Conservation (phyloP, 495 filamentous ascomycete genomes). For the Penicillium daleae region DNA sequence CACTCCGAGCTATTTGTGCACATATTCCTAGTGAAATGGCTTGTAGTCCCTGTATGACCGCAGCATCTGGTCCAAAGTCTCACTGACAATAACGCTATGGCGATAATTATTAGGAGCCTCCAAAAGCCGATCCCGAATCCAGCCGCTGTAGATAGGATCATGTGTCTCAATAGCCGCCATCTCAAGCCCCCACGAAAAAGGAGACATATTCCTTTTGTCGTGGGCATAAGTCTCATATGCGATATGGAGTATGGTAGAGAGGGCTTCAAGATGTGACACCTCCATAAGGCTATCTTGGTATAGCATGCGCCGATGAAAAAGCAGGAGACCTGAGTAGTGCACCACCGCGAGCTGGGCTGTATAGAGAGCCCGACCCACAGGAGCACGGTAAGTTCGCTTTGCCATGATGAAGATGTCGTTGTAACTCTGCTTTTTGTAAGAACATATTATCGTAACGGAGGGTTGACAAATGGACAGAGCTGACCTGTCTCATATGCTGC, state of each 20-base stretch:
- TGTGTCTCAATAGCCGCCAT: slow-evolving; percentile 4
- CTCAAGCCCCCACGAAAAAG: slow-evolving; percentile 3
- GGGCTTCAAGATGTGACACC: slow-evolving; percentile 3
- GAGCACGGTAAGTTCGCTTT: slow-evolving; percentile 4
- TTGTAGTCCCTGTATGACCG: slow-evolving; percentile 3
- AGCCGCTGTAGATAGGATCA: slow-evolving; percentile 3
- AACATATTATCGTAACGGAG: not conserved
- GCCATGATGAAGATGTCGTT: slow-evolving; percentile 4
- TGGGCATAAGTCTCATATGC: slow-evolving; percentile 2
- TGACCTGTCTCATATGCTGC: too few species aligned
- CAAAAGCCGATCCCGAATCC: slow-evolving; percentile 2
- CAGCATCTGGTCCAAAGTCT: not conserved
- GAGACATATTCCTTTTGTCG: slow-evolving; percentile 2
- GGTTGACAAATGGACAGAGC: not conserved
- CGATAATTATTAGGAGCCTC: slow-evolving; percentile 4
- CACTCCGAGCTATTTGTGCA: slow-evolving; percentile 1
- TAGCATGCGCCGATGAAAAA: slow-evolving; percentile 4
- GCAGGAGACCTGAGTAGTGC: slow-evolving; percentile 1
- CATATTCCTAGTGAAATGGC: slow-evolving; percentile 1
- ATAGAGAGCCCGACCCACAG: slow-evolving; percentile 4
- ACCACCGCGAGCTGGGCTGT: slow-evolving; percentile 3
- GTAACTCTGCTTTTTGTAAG: slow-evolving; percentile 3
- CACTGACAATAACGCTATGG: slow-evolving; percentile 1
- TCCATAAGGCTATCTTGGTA: slow-evolving; percentile 4
- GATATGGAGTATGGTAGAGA: slow-evolving; percentile 4